Conservation (phyloP, 768 basidiomycete genomes). For the Amanita jacksonii region DNA sequence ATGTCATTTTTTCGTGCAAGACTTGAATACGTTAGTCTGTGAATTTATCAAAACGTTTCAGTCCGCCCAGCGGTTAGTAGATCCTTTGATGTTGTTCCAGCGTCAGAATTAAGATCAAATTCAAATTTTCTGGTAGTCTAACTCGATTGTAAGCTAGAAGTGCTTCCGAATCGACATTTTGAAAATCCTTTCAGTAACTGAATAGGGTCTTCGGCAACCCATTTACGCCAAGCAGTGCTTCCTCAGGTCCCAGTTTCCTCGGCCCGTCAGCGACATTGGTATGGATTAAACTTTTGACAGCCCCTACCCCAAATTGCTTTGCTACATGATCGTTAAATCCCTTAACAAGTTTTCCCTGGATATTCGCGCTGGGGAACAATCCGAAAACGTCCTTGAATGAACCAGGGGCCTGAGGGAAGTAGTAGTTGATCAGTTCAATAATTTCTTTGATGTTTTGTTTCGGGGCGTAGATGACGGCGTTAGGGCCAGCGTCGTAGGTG, state of each 20-base stretch:
- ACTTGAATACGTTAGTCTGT: too few relatives aligned
- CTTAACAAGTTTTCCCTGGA: conserved; percentile 42
- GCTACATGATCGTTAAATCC: conserved; percentile 79
- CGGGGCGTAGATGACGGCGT: conserved; percentile 92
- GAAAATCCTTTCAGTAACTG: conserved; percentile 12
- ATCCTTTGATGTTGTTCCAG: too few relatives aligned
- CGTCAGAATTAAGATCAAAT: too few relatives aligned
- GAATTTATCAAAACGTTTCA: too few relatives aligned
- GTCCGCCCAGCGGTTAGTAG: too few relatives aligned
- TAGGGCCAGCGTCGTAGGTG: conserved; percentile 98
- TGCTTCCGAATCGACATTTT: too few relatives aligned
- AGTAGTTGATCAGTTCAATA: conserved; percentile 61
- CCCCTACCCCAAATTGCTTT: conserved; percentile 60
- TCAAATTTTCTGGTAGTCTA: too few relatives aligned
- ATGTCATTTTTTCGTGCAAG: too few relatives aligned
- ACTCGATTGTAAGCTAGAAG: too few relatives aligned
- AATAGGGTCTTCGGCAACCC: conserved; percentile 59
- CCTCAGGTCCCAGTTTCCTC: conserved; percentile 49
- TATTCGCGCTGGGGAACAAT: conserved; percentile 37
- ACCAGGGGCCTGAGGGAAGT: conserved; percentile 75
- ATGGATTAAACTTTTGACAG: conserved; percentile 86
- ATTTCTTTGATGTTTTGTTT: conserved; percentile 73
- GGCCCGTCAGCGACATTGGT: conserved; percentile 92
- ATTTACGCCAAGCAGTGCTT: conserved; percentile 53
- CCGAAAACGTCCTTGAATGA: conserved; percentile 70